Conservation (phyloP, 2,329 filamentous ascomycete genomes). For the Rhynchosporium agropyri region DNA sequence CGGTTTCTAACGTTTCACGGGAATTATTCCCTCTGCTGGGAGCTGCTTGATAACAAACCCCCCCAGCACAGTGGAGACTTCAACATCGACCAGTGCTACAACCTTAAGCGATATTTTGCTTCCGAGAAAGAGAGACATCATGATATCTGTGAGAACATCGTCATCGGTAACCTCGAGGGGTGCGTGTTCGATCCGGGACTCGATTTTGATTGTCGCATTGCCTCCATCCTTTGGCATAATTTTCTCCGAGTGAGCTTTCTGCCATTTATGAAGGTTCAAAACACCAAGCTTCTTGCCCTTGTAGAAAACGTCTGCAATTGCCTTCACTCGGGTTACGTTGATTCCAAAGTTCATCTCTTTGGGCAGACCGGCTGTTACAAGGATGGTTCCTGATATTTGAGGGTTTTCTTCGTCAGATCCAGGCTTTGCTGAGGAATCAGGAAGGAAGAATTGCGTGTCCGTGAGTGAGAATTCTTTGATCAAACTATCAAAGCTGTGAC, state of each 20-base stretch:
- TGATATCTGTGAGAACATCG: conserved; percentile 75
- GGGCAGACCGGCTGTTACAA: conserved; percentile 77
- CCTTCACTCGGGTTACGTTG: conserved; percentile 74
- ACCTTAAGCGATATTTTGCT: conserved; percentile 71
- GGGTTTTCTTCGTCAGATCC: conserved; percentile 73
- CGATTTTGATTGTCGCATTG: conserved; percentile 68
- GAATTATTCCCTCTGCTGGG: conserved; percentile 81
- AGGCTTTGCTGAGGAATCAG: conserved; percentile 77
- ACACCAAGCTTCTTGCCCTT: conserved; percentile 76
- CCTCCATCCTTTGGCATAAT: conserved; percentile 59
- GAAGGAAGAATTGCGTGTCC: conserved; percentile 83
- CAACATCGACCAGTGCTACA: conserved; percentile 79
- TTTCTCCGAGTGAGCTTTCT: conserved; percentile 78
- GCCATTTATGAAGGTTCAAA: conserved; percentile 80
- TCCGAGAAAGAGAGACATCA: conserved; percentile 80
- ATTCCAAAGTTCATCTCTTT: conserved; percentile 85
- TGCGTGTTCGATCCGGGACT: conserved; percentile 75
- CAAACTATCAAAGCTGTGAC: conserved; percentile 76
- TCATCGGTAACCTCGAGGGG: conserved; percentile 82
- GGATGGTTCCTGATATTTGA: conserved; percentile 79
- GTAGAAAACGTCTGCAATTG: conserved; percentile 81
- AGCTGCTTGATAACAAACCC: conserved; percentile 79
- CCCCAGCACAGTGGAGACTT: conserved; percentile 80
- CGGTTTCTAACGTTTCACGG: conserved; percentile 85
- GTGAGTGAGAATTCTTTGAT: conserved; percentile 86